These are phyloP conservation scores for Luffa aegyptiaca DNA, from an alignment of 306 rosid genomes.

Conservation along the genomic window DNA sequence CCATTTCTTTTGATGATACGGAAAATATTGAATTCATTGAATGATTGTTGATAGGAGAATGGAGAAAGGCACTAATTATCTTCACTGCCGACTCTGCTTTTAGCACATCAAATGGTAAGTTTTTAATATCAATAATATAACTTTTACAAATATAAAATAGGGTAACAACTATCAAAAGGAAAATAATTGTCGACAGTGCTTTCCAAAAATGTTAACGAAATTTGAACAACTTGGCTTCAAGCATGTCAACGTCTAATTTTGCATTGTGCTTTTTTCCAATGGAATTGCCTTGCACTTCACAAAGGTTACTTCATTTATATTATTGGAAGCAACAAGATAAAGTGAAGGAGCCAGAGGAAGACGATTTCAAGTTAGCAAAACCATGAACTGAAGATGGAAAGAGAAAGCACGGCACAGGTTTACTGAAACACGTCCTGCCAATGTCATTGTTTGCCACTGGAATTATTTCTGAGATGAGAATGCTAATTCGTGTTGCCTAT, in stretches of 20 bases:
- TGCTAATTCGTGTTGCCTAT: not conserved
- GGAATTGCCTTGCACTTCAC: not conserved
- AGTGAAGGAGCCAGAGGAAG: not conserved
- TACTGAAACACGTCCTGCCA: not conserved
- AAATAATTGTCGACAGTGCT: not conserved
- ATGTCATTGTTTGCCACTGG: not conserved
- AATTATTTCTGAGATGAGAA: not conserved
- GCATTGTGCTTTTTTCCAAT: not conserved
- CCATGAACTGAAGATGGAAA: not conserved
- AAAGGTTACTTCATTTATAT: not conserved
- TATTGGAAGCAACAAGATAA: not conserved
- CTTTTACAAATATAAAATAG: not conserved
- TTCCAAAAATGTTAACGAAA: not conserved
- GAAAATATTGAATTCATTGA: not conserved
- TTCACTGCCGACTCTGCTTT: not conserved
- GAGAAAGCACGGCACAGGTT: not conserved
- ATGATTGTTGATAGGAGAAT: not conserved
- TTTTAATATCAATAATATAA: not conserved
- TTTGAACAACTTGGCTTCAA: not conserved
- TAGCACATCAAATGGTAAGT: not conserved
- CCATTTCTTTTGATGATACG: not conserved
- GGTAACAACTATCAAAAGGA: not conserved
- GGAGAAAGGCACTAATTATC: not conserved
- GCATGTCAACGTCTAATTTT: not conserved
- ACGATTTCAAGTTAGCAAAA: not conserved